Evolutionary conservation across 495 filamentous ascomycete genomes (phyloP), one percentile per base, ranked within the genome.

Genomic region (Platismatia glauca): DNA sequence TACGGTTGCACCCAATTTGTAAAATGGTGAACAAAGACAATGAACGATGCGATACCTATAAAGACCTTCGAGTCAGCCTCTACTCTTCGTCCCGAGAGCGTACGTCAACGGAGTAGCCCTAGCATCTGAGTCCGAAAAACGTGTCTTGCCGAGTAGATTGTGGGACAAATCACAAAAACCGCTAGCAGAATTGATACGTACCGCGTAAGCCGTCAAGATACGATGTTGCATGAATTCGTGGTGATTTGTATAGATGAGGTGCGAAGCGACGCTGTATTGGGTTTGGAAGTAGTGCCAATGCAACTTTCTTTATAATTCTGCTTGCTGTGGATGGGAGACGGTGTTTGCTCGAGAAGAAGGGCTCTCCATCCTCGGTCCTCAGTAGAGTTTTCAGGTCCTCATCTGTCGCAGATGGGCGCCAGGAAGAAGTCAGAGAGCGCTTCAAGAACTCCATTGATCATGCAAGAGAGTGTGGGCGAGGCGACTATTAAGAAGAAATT

Each of bases 21-120:
- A 68, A 74, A 79, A 66, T 78, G 77, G 64, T 74, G 75, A 64
- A 77, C 65, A 66, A 78, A 80, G 62, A 82, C 76, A 48, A 81
- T 67, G 48, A 82, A 70, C 27, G 74, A 75, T 22, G 78, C 77
- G 44, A 82, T 66, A 33, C 79, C 79, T 24, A 76, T 74, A 22
- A 29, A 16, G 79, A 72, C 20, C 78, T 53, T 18, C 5, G 1
- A 3, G 15, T 53, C 16, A 53, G 50, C 12, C 24, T 6, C 7
- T 4, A 15, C 15, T 16, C 16, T 52, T 35, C 34, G 34, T 35
- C 34, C 34, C 5, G 4, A 35, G 34, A 35, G 27, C n/a, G 22
- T 5, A 1, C n/a, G n/a, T 1, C 9, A 27, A 16, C 0, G 46
- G 5, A 0, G 22, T 16, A 9, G 8, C 46, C 24, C 46, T 24